Evolutionary conservation across 345 rosid genomes (phyloP), one percentile per base, ranked within the genome.

Genomic region (Sonneratia caseolaris): DNA sequence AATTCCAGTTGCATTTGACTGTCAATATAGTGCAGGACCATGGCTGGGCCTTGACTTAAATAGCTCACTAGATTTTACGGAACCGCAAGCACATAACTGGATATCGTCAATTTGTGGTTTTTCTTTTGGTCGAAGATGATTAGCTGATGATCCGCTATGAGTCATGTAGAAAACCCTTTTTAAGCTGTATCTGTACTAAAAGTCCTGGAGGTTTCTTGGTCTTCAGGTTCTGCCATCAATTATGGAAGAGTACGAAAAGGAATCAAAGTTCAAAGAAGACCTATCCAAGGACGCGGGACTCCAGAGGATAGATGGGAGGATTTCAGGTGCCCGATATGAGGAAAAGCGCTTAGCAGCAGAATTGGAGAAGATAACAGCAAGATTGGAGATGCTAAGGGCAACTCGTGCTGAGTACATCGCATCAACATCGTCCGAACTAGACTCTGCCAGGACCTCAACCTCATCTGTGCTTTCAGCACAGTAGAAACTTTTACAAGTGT

Each of bases 201-300:
- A 27, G 32, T 27, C 32, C 32, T 27, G 32, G 32, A 27, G 43
- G 43, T 48, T 69, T 69, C 71, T 69, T 35, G 70, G 32, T 32
- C 56, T 7, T 69, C 71, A 69, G 71, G 62, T 19, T 11, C 27
- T 49, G 71, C 71, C 59, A 18, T 69, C 61, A 11, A 32, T 69
- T 35, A 16, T 49, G 5, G 61, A 53, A 49, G 71, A 32, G 71
- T 48, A 49, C 18, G 40, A 18, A 38, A 69, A 3, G 61, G 61
- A 69, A 3, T 42, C 62, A 22, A 69, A 69, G 61, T 13, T 0
- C 22, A 69, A 18, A 48, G 61, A 69, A 51, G 35, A 40, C 61
- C 61, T 35, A 37, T 22, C 71, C 6, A 69, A 48, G 11, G 59
- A 69, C 45, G 71, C 61, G 3, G 7, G 6, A 22, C 43, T 69